A percentile compares a stretch with the other conserved stretches of the same genome.
phyloP scores from a whole-genome alignment of 2,329 filamentous ascomycete genomes.

The Helicocarpus griseus region DNA sequence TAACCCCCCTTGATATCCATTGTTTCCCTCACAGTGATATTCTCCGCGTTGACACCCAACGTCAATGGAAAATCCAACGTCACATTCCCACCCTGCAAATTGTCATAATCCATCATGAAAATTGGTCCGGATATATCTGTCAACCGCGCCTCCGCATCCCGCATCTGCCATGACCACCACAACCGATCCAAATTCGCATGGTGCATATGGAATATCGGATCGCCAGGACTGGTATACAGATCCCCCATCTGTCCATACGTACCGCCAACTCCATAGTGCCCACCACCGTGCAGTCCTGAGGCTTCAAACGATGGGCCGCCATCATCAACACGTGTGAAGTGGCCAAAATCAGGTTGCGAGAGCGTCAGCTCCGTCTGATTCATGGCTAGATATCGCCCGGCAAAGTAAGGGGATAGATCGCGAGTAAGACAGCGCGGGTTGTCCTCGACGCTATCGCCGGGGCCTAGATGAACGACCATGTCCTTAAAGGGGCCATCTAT shows the following conservation, averaged over 20 bases:
- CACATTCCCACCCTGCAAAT: not conserved
- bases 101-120: constrained; percentile 2
- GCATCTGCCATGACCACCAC: constrained; percentile 40
- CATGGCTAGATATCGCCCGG: constrained; percentile 1
- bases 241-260: constrained; percentile 4
- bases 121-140: not conserved
- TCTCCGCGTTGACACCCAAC: not conserved
- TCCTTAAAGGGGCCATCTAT: constrained; percentile 25
- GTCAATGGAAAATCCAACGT: not conserved
- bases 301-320: constrained; percentile 2
- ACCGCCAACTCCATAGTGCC: constrained; percentile 2
- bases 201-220: constrained; percentile 37
- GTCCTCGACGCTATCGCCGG: constrained; percentile 8
- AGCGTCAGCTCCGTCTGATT: constrained; percentile 1
- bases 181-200: constrained; percentile 36
- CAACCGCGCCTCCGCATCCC: not conserved
- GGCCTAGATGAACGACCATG: constrained; percentile 17
- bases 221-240: constrained; percentile 21
- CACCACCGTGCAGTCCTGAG: not conserved
- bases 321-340: not conserved
- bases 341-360: constrained; percentile 17
- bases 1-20: constrained; percentile 1
- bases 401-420: constrained; percentile 10
- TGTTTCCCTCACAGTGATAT: not conserved
- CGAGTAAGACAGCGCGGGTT: constrained; percentile 15